Conservation (phyloP, 2,329 filamentous ascomycete genomes). For the Diaporthe ampelina region DNA sequence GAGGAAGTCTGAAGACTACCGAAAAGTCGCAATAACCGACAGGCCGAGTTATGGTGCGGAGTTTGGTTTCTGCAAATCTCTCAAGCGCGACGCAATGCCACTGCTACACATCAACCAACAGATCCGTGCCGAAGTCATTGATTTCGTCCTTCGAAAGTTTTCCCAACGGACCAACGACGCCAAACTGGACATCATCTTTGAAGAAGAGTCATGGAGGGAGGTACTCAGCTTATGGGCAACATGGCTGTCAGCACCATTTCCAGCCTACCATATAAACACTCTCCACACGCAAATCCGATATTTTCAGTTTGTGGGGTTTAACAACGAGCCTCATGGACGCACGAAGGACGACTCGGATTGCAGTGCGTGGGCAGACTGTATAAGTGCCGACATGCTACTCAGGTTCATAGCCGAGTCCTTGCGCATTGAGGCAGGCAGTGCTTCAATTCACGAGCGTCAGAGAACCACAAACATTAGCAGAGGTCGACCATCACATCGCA, state of each 20-base stretch:
- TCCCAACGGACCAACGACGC: neutral
- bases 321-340: no score
- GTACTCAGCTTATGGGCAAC: no score
- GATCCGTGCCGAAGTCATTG: neutral
- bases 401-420: neutral
- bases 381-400: neutral
- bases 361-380: no score
- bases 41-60: no score
- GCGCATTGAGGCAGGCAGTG: no score
- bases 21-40: no score
- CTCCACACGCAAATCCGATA: neutral
- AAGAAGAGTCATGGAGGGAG: no score
- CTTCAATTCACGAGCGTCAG: neutral
- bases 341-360: no score
- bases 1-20: no score
- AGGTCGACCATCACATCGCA: neutral
- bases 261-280: neutral
- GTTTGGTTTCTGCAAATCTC: neutral
- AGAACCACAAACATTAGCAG: no score
- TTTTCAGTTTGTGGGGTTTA: no score
- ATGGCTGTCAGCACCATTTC: constrained; percentile 12
- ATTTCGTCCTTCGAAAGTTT: neutral
- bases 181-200: neutral
- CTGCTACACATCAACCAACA: neutral
- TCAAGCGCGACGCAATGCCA: neutral